Conservation (phyloP, 2,329 filamentous ascomycete species). For the Whalleya microplaca region DNA sequence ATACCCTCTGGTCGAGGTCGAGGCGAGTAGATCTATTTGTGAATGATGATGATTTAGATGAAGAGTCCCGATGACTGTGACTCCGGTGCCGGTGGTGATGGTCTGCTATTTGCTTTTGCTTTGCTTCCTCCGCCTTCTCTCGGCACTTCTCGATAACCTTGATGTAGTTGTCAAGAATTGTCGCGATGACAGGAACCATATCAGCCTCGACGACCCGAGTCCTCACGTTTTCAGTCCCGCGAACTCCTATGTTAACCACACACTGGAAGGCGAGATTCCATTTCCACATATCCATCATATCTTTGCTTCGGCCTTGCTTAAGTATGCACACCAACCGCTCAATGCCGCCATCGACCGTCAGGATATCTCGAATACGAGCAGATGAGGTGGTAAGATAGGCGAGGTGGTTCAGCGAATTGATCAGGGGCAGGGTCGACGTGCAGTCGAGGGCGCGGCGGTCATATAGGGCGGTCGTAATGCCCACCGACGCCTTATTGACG, state of each 20-base stretch:
- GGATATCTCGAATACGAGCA: conserved; percentile 93
- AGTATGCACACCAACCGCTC: conserved; percentile 96
- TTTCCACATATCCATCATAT: conserved; percentile 99
- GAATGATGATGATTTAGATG: conserved; percentile 56
- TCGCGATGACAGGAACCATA: conserved; percentile 98
- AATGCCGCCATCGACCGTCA: conserved; percentile 98
- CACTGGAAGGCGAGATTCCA: conserved; percentile 99
- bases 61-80: conserved; percentile 51
- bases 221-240: conserved; percentile 90
- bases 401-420: conserved; percentile 98
- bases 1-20: conserved; percentile 63
- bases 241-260: conserved; percentile 97
- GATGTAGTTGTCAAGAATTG: conserved; percentile 97
- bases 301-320: conserved; percentile 94
- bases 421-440: conserved; percentile 94
- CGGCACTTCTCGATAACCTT: conserved; percentile 92
- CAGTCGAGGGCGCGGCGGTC: conserved; percentile 97
- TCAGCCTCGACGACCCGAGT: conserved; percentile 97
- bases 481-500: conserved; percentile 98
- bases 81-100: conserved; percentile 55
- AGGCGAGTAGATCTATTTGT: conserved; percentile 56
- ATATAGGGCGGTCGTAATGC: conserved; percentile 97
- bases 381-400: conserved; percentile 98
- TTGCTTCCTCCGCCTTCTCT: conserved; percentile 82
- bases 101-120: conserved; percentile 67